A percentile compares a stretch with the other conserved stretches of the same genome.
These are phyloP conservation scores for Tolypocladium tropicale DNA, from an alignment of 2,329 filamentous ascomycete species.

Conservation along the genomic window DNA sequence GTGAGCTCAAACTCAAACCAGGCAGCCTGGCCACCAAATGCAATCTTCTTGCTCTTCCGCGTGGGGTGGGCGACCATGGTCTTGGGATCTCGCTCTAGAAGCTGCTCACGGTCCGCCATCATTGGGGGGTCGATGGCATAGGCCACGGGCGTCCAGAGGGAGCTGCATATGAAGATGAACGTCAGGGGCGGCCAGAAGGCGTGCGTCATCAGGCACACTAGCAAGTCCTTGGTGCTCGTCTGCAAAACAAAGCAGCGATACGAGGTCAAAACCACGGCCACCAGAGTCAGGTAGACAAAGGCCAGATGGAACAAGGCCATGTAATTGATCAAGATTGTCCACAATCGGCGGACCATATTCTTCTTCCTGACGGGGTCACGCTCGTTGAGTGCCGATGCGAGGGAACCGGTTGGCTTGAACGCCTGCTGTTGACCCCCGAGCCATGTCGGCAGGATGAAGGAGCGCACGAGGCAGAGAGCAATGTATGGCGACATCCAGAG, in stretches of 20 bases:
- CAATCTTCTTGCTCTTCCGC: slow-evolving; percentile 40
- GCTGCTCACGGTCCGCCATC: slow-evolving; percentile 46
- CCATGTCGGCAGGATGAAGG: slow-evolving; percentile 48
- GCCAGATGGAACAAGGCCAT: slow-evolving; percentile 43
- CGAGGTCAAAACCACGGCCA: slow-evolving; percentile 37
- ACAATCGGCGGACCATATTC: slow-evolving; percentile 42
- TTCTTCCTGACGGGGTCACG: slow-evolving; percentile 40
- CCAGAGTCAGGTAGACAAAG: slow-evolving; percentile 43
- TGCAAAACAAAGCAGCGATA: slow-evolving; percentile 38
- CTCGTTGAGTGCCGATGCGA: slow-evolving; percentile 46
- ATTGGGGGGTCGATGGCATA: slow-evolving; percentile 51
- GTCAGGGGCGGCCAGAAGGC: slow-evolving; percentile 52
- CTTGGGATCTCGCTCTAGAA: slow-evolving; percentile 44
- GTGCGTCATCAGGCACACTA: slow-evolving; percentile 46
- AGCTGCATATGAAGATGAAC: slow-evolving; percentile 43
- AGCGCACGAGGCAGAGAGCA: slow-evolving; percentile 44
- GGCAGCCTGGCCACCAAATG: slow-evolving; percentile 40
- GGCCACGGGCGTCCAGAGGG: slow-evolving; percentile 46
- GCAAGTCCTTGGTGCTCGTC: slow-evolving; percentile 25
- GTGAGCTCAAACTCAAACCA: slow-evolving; percentile 48
- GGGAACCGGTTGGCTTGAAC: slow-evolving; percentile 51
- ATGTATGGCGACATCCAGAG: slow-evolving; percentile 56
- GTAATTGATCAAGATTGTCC: slow-evolving; percentile 44
- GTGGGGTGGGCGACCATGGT: slow-evolving; percentile 43
- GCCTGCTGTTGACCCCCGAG: slow-evolving; percentile 47